Conservation (phyloP, 108 stramenopile species). For the Cyclotella baltica region DNA sequence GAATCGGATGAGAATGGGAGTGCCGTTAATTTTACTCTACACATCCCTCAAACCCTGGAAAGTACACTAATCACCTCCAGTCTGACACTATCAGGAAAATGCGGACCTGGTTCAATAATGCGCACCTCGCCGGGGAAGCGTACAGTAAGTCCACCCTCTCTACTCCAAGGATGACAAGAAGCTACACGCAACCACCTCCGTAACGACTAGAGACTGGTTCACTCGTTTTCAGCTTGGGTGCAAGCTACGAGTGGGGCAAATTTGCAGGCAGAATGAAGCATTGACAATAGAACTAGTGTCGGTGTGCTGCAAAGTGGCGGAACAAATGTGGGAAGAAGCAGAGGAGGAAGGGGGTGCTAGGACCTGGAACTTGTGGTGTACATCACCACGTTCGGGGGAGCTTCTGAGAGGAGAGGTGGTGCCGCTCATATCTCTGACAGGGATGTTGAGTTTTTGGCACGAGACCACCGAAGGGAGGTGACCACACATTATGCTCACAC, state of each 20-base stretch:
- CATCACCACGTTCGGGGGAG: no score
- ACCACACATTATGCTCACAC: neutral
- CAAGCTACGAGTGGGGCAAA: no score
- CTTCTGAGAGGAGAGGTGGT: neutral
- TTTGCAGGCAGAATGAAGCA: neutral
- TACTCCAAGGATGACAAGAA: no score
- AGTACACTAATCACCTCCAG: neutral
- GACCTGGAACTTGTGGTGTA: neutral
- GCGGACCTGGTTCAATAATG: neutral
- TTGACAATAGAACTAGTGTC: neutral
- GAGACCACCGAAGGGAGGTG: neutral
- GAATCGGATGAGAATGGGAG: neutral
- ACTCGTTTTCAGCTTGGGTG: neutral
- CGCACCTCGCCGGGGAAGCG: no score
- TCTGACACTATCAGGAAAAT: neutral
- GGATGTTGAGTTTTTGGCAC: no score
- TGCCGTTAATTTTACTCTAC: neutral
- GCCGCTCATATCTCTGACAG: neutral
- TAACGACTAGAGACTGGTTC: neutral
- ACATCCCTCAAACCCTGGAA: neutral
- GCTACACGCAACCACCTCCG: no score
- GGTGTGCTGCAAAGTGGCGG: neutral
- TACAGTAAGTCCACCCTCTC: neutral
- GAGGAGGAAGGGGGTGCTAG: neutral
- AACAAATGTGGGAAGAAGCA: no score